Conservation (phyloP, 306 rosid genomes). For the Lablab purpureus region DNA sequence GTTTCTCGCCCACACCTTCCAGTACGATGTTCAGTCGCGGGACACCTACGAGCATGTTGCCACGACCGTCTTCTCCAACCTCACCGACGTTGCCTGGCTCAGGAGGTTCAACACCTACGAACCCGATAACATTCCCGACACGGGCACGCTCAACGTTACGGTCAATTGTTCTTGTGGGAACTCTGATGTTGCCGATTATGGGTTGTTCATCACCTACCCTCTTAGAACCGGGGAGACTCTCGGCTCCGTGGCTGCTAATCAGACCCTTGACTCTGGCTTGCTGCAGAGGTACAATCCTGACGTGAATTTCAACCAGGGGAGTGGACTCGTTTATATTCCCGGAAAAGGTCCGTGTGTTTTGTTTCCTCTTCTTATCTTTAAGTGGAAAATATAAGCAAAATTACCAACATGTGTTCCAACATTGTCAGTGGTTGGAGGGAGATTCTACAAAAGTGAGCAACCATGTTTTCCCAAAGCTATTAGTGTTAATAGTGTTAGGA, state of each 20-base stretch:
- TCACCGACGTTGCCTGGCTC: conserved; percentile 67
- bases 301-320: conserved; percentile 73
- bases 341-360: conserved; percentile 62
- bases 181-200: conserved; percentile 54
- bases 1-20: conserved; percentile 65
- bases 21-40: conserved; percentile 44
- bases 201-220: conserved; percentile 80
- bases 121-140: conserved; percentile 48
- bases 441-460: too few species aligned
- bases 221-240: conserved; percentile 58
- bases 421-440: too few species aligned
- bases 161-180: conserved; percentile 86
- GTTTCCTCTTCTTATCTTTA: neutral
- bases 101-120: conserved; percentile 52
- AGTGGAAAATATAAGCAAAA: too few species aligned
- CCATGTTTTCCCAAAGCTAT: too few species aligned
- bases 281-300: conserved; percentile 68
- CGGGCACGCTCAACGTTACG: conserved; percentile 58
- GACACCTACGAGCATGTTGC: conserved; percentile 58
- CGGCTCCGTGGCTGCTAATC: conserved; percentile 35
- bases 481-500: too few species aligned
- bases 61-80: conserved; percentile 40
- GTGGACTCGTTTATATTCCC: conserved; percentile 67
- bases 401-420: too few species aligned
- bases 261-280: conserved; percentile 38